Evolutionary conservation across 2,329 filamentous ascomycete genomes (phyloP), one percentile per base, ranked within the genome.

Genomic region (Dothidotthia symphoricarpi): DNA sequence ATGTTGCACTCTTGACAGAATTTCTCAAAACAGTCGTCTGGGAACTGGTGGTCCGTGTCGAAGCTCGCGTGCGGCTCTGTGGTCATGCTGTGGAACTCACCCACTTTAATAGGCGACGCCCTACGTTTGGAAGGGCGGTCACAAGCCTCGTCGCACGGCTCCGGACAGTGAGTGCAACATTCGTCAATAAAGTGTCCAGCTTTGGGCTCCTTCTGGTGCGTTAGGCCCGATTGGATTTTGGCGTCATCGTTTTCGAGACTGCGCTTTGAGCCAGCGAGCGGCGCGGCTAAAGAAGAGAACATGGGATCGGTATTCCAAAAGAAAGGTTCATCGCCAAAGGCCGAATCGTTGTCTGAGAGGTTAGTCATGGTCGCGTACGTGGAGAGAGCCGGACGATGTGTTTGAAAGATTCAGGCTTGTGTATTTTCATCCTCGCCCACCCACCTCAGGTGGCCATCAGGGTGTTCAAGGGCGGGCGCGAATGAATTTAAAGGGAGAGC

Each of bases 1-100:
- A 59, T 41, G 38, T 55, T 56, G 45, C 63, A 65, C 29, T 54
- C 63, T 46, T 66, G 60, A 39, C 64, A 68, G 39, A 63, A 62
- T 28, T 59, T 45, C 28, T 61, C 59, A 28, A 66, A 63, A 34
- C 57, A 63, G 25, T 55, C 57, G 31, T 66, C 61, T 16, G 53
- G 57, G 19, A 61, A 64, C 39, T 59, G 51, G n/a, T 57, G 59
- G 46, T 57, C 57, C 35, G 49, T 28, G 28, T 55, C 49, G 28
- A 51, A 45, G 29, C 12, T 34, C 24, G 43, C 37, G 25, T 54
- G 43, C 31, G 41, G 32, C 29, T 51, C 47, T 28, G 45, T 43
- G 22, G 47, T 31, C 34, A 47, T 31, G 34, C 42, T 53, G 50
- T 63, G 58, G 44, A 56, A 63, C 37, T 61, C 55, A 41, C 49